Evolutionary conservation across 768 basidiomycete species (phyloP).

Genomic region (Pleurotus giganteus): DNA sequence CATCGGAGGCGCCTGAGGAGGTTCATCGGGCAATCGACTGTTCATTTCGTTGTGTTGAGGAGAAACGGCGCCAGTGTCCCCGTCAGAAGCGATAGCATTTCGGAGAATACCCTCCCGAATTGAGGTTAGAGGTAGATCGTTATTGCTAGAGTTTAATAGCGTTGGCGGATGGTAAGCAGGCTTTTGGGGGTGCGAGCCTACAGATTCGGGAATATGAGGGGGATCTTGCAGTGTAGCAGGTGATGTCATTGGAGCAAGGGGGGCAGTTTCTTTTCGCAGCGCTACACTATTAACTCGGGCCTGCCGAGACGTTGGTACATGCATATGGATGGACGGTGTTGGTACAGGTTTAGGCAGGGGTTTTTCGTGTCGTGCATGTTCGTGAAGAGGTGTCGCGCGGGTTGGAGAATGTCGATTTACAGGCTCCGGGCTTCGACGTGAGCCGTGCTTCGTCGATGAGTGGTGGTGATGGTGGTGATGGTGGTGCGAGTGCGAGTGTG

Average conservation of each 20-base stretch:
- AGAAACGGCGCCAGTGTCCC: too few relatives aligned
- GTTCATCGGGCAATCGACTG: not conserved
- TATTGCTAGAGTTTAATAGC: constrained; percentile 2
- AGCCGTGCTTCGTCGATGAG: not conserved
- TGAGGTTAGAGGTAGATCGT: not conserved
- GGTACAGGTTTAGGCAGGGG: constrained; percentile 6
- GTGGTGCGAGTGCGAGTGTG: not conserved
- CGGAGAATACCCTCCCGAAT: constrained; percentile 1
- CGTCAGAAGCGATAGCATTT: not conserved
- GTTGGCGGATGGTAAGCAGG: not conserved
- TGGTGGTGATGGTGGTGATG: not conserved
- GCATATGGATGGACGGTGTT: constrained; percentile 5
- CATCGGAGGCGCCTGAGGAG: not conserved
- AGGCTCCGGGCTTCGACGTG: constrained; percentile 2
- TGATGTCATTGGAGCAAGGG: not conserved
- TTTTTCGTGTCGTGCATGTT: constrained; percentile 2
- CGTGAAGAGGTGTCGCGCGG: not conserved
- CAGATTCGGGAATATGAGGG: constrained; percentile 1
- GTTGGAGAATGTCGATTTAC: not conserved
- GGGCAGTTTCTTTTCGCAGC: constrained; percentile 2
- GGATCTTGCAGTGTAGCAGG: not conserved
- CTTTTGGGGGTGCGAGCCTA: not conserved
- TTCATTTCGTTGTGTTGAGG: not conserved
- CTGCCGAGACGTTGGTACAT: constrained; percentile 1
- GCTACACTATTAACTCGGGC: constrained; percentile 7